phyloP scores from a whole-genome alignment of 768 basidiomycete genomes.

The Phanerochaete carnosa region DNA sequence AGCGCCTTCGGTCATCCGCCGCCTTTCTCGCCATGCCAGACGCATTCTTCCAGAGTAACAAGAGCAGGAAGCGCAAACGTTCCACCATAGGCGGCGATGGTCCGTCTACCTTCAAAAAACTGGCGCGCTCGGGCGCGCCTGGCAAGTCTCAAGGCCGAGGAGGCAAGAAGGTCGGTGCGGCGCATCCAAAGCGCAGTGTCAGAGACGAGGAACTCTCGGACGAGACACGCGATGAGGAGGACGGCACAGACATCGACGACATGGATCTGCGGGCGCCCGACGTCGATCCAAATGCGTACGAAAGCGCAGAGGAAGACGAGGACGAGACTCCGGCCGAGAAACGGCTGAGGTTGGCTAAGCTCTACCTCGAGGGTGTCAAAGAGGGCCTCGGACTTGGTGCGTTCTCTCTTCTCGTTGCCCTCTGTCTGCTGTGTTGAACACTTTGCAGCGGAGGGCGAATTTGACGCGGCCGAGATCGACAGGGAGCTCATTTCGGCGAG shows the following conservation, averaged over 20 bases:
- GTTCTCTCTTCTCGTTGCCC: constrained; percentile 3
- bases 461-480: constrained; percentile 95
- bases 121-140: constrained; percentile 15
- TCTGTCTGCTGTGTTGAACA: not conserved
- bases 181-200: not conserved
- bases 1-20: not conserved
- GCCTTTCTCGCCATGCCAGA: constrained; percentile 58
- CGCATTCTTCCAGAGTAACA: constrained; percentile 70
- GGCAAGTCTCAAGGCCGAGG: constrained; percentile 16
- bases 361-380: constrained; percentile 86
- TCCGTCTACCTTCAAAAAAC: constrained; percentile 27
- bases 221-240: constrained; percentile 50
- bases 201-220: constrained; percentile 72
- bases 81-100: constrained; percentile 31
- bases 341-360: constrained; percentile 81
- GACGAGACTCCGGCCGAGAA: constrained; percentile 94
- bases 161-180: constrained; percentile 20
- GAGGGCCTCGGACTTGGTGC: constrained; percentile 49
- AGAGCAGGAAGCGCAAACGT: constrained; percentile 63
- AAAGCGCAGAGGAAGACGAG: constrained; percentile 80
- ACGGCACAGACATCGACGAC: constrained; percentile 54
- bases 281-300: constrained; percentile 44
- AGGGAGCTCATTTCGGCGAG: constrained; percentile 87
- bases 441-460: constrained; percentile 74
- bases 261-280: constrained; percentile 65